Evolutionary conservation across 2,329 filamentous ascomycete genomes (phyloP), one percentile per base, ranked within the genome.

Genomic region (Colletotrichum orbiculare): DNA sequence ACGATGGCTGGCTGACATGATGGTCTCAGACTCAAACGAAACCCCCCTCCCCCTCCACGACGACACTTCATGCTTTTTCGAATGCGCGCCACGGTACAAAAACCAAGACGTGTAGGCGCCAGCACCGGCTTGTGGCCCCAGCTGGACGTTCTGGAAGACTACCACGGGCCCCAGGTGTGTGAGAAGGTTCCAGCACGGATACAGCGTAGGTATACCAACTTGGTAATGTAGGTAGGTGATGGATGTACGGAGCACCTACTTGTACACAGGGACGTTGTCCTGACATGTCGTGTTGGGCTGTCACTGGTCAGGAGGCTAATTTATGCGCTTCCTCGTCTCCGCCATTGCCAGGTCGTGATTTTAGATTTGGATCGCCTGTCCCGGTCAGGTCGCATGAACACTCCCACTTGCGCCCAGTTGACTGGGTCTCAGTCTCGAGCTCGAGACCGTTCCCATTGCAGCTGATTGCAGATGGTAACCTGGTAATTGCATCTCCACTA

Each of bases 351-450:
- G 48, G 42, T 49, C 46, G 17, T 55, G 25, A 25, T 62, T 62
- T 62, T 65, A 66, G 63, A 66, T 66, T 66, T 66, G 63, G 63
- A 66, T 66, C 63, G 63, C 63, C 63, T 63, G 63, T 63, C 63
- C 63, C 59, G 63, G 63, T 57, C 63, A 47, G 52, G 58, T 66
- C 58, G 63, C 63, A 66, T 66, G 63, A 66, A 66, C 53, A 53
- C 47, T 66, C 47, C 47, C 42, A 49, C 54, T 48, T 37, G 34
- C 54, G 62, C 57, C 62, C 62, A 52, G 61, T 64, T 55, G 57
- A 64, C 57, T 64, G 57, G 62, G 62, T 57, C 59, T 57, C 61
- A 46, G 57, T 61, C 57, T 64, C 50, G 62, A 57, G 53, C 59
- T 57, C 52, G 47, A 53, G 63, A 48, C 63, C 53, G 37, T 66